Percentiles rank a stretch among this genome's conserved stretches.
Evolutionary conservation across 768 basidiomycete genomes (phyloP).

Genomic region (Russula earlei): DNA sequence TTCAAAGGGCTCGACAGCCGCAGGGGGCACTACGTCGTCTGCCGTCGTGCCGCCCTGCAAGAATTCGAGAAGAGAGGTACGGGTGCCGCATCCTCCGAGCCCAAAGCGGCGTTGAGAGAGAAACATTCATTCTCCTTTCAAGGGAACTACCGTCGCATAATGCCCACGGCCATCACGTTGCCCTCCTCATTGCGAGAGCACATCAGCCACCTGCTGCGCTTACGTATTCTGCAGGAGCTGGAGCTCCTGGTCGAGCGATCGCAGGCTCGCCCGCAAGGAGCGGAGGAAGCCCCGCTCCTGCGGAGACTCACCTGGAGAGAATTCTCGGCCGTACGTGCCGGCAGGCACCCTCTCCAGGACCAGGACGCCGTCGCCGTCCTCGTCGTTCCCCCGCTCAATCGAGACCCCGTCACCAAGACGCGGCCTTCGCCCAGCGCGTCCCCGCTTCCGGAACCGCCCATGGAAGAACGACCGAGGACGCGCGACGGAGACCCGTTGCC

Average conservation of each 20-base stretch:
- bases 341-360: constrained; percentile 36
- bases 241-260: constrained; percentile 45
- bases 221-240: constrained; percentile 70
- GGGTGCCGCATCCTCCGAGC: neutral
- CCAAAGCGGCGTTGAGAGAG: neutral
- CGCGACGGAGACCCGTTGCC: constrained; percentile 21
- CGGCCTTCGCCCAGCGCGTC: constrained; percentile 28
- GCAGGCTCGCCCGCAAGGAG: constrained; percentile 24
- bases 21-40: constrained; percentile 45
- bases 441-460: neutral
- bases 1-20: constrained; percentile 42
- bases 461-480: neutral
- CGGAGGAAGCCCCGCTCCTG: constrained; percentile 32
- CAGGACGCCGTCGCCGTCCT: constrained; percentile 56
- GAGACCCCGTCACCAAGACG: constrained; percentile 36
- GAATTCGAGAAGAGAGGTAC: constrained; percentile 32
- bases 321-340: constrained; percentile 39
- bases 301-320: constrained; percentile 58
- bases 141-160: constrained; percentile 18
- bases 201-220: constrained; percentile 55
- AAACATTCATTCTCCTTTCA: neutral
- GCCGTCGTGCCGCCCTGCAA: constrained; percentile 44
- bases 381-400: constrained; percentile 57
- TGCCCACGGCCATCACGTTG: constrained; percentile 23
- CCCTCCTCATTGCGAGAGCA: constrained; percentile 44